Evolutionary conservation across 2,329 filamentous ascomycete genomes (phyloP).

Genomic region (Ophiocordyceps camponoti-floridani): DNA sequence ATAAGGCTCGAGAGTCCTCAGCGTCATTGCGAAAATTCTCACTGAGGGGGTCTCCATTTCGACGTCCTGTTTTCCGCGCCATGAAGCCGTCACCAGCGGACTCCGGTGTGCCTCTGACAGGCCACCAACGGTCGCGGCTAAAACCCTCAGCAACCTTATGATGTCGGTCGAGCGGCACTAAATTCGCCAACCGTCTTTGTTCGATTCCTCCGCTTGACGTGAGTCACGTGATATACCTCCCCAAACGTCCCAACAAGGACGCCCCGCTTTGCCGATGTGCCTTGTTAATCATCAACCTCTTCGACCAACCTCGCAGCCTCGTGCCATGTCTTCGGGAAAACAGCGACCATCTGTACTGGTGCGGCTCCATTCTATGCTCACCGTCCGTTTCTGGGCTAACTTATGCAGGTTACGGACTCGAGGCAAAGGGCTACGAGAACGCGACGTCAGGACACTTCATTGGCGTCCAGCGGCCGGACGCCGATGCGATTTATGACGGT

Average conservation of each 20-base stretch:
- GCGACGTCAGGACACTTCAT: conserved; percentile 14
- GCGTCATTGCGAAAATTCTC: too few species aligned
- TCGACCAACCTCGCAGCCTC: background rate
- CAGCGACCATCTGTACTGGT: conserved; percentile 45
- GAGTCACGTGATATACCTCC: background rate
- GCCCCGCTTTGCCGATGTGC: background rate
- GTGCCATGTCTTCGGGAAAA: conserved; percentile 26
- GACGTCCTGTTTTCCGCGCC: too few species aligned
- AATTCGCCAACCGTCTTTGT: too few species aligned
- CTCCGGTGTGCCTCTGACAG: too few species aligned
- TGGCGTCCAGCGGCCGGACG: conserved; percentile 13
- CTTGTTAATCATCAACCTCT: background rate
- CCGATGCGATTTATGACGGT: conserved; percentile 69
- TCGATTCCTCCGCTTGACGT: too few species aligned
- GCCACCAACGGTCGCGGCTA: background rate
- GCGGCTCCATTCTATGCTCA: conserved; percentile 7
- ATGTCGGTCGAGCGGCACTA: background rate
- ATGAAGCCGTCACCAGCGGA: too few species aligned
- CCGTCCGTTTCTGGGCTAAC: conserved; percentile 2
- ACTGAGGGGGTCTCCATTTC: too few species aligned
- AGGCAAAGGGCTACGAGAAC: conserved; percentile 17
- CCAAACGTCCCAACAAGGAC: background rate
- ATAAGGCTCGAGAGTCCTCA: too few species aligned
- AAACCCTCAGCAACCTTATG: background rate
- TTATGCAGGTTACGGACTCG: conserved; percentile 18